Percentiles rank a stretch among this genome's conserved stretches.
phyloP scores from a whole-genome alignment of 2,329 filamentous ascomycete genomes.

The Fusarium kyushuense region DNA sequence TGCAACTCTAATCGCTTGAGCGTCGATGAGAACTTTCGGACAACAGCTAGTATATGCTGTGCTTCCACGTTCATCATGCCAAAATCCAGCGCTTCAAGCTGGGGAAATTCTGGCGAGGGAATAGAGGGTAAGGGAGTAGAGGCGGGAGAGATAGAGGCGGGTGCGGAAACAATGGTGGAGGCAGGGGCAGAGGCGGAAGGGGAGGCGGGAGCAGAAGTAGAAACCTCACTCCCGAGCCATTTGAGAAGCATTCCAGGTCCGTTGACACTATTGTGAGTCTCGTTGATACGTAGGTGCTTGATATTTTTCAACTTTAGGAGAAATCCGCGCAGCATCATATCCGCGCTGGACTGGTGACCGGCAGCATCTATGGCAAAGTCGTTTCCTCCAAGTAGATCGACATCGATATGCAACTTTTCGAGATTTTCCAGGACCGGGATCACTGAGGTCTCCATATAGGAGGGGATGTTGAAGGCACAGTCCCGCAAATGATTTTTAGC shows the following conservation, averaged over 20 bases:
- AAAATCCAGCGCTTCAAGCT: conserved; percentile 59
- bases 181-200: no score
- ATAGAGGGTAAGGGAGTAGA: neutral
- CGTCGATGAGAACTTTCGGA: conserved; percentile 57
- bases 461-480: conserved; percentile 61
- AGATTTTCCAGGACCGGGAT: conserved; percentile 59
- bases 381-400: conserved; percentile 40
- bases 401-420: conserved; percentile 56
- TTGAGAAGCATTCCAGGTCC: conserved; percentile 51
- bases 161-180: no score
- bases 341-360: conserved; percentile 5
- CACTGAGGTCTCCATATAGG: conserved; percentile 53
- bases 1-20: conserved; percentile 61
- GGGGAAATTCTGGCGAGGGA: conserved; percentile 49
- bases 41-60: conserved; percentile 50
- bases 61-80: conserved; percentile 54
- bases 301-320: conserved; percentile 54
- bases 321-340: conserved; percentile 44
- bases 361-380: conserved; percentile 9
- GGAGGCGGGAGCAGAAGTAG: no score
- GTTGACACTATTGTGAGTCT: conserved; percentile 4
- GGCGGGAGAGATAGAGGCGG: neutral
- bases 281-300: conserved; percentile 66
- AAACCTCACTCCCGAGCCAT: conserved; percentile 52
- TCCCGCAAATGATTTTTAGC: conserved; percentile 51